Conservation (phyloP, 2,329 filamentous ascomycete species). For the Talaromyces sp. region DNA sequence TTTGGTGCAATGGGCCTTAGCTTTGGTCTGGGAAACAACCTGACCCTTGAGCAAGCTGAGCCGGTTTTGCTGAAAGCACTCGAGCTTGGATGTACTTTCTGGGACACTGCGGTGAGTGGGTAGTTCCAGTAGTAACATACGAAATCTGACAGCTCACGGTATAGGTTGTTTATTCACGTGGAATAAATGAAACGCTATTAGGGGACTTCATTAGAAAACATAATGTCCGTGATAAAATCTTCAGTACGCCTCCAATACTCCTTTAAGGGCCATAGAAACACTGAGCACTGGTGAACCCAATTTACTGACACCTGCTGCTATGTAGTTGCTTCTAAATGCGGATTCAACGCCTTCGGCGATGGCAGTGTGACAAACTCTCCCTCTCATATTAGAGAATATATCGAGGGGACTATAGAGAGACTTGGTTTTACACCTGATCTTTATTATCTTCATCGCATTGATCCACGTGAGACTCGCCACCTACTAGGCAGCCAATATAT, state of each 20-base stretch:
- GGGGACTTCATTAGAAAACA: constrained; percentile 50
- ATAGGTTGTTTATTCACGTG: constrained; percentile 44
- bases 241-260: constrained; percentile 29
- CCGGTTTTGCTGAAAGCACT: constrained; percentile 48
- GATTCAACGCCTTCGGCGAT: constrained; percentile 35
- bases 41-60: constrained; percentile 44
- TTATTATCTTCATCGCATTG: constrained; percentile 44
- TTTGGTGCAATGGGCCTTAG: constrained; percentile 51
- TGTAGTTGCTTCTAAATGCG: constrained; percentile 48
- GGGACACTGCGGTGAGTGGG: constrained; percentile 43
- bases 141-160: not conserved
- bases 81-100: constrained; percentile 44
- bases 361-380: constrained; percentile 41
- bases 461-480: constrained; percentile 22
- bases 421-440: constrained; percentile 46
- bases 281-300: not conserved
- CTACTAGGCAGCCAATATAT: not conserved
- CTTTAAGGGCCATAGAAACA: not conserved
- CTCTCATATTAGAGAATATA: constrained; percentile 45
- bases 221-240: constrained; percentile 48
- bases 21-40: constrained; percentile 39
- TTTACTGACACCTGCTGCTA: not conserved
- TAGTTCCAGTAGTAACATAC: not conserved
- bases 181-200: constrained; percentile 48
- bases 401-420: constrained; percentile 47